Base-by-base conservation (phyloP, 768 basidiomycete genomes). In the Hemileccinum rubropunctum region DNA sequence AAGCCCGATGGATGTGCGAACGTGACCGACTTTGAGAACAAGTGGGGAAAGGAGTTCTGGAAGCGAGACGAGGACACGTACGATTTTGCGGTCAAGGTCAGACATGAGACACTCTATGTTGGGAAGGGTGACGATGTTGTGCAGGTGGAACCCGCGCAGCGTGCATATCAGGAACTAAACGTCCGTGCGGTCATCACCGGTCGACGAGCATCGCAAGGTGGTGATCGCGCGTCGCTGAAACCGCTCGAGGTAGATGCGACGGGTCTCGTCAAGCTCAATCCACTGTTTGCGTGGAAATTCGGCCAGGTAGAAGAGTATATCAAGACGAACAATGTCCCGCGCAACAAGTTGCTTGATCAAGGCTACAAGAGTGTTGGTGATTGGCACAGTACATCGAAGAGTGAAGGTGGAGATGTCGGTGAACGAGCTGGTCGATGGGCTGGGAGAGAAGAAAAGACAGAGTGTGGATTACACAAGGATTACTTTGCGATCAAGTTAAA, bases 351-450 rank as follows among this genome's bases (percentile, higher is more conserved):
- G 5, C 79, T 99, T 35, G 83, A 82, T 52, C 83, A 92, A 64
- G 97, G 97, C 3, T 99, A 98, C 74, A 87, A 85, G 59, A 93
- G 91, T 63, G 83, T 99, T 54, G 97, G 97, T 4, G 97, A 99
- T 70, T 95, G 95, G 90, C 97, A 99, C 71, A 95, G 91, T 54
- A 99, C 97, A 0, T 69, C 67, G n/a, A 76, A 68, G 58, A 84
- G 83, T 52, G 84, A 80, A 0, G 74, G 73, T 9, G 80, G 87
- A 36, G 91, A 91, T 52, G 70, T 66, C 0, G 80, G 77, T 4
- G 97, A 99, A 71, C 80, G 97, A 21, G 84, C 87, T 2, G 95
- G 95, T 1, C 73, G 97, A 47, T 99, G 97, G 97, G 84, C 86
- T 3, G 91, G 89, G 6, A 86, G 79, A 64, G 76, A 78, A 52